A percentile compares a stretch with the other conserved stretches of the same genome.
phyloP scores from a whole-genome alignment of 805 yeast genomes.

The Monosporozyma servazzii region DNA sequence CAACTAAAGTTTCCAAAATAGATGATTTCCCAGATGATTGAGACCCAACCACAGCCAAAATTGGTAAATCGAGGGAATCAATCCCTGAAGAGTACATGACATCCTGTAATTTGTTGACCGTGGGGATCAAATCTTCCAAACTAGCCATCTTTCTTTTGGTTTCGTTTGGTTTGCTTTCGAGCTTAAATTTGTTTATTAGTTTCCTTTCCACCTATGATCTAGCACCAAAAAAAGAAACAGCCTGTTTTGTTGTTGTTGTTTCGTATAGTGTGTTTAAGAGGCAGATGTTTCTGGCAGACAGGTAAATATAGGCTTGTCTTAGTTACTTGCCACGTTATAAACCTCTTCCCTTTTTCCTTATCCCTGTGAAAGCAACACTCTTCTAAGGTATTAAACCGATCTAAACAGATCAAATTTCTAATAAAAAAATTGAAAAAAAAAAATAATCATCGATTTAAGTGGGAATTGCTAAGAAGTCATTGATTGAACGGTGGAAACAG shows the following conservation, averaged over 20 bases:
- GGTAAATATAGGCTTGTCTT: too few species aligned
- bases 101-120: slow-evolving; percentile 85
- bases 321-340: background rate
- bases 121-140: slow-evolving; percentile 49
- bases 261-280: too few species aligned
- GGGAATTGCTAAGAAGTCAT: background rate
- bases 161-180: too few species aligned
- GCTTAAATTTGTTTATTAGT: background rate
- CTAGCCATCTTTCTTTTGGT: slow-evolving; percentile 21
- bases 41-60: slow-evolving; percentile 92
- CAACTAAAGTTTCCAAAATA: slow-evolving; percentile 88
- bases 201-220: background rate
- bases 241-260: too few species aligned
- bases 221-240: background rate
- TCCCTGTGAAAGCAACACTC: background rate
- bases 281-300: too few species aligned
- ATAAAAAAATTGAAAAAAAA: too few species aligned
- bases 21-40: slow-evolving; percentile 95
- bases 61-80: slow-evolving; percentile 81
- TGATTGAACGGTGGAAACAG: background rate
- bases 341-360: background rate
- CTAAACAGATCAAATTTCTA: background rate
- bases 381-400: background rate
- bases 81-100: slow-evolving; percentile 97
- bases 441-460: background rate